Base-by-base conservation (phyloP, 805 yeast genomes). In the Candida ortonii region DNA sequence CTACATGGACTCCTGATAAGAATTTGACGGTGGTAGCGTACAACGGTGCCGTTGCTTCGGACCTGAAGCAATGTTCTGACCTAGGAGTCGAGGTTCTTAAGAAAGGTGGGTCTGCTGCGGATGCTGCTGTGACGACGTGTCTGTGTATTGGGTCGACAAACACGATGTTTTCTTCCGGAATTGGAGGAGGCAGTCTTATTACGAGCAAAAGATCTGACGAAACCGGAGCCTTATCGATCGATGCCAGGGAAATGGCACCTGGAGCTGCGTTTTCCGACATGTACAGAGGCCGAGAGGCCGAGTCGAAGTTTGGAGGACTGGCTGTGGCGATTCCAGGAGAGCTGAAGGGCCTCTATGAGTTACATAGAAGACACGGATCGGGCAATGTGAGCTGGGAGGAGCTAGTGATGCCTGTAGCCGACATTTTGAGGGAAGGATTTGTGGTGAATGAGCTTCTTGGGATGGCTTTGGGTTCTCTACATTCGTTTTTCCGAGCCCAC, bases 291-390 rank as follows among this genome's bases (percentile, higher is more conserved):
- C 63, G 65, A 11, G 75, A 73, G 8, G 36, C 59, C 20, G 57
- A 71, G 10, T 71, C 94, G 0, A 73, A 74, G 45, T 61, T 79
- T 13, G 97, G 96, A 3, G 98, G 97, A 0, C 62, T 87, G n/a
- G 86, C 96, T 0, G 77, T 80, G 7, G 97, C 78, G 2, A 76
- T 84, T 13, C 98, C 98, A 0, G 98, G 98, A 8, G 97, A 90
- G 56, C 50, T 90, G 30, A 79, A 78, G 39, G 98, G 97, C 0
- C 63, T 88, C n/a, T 76, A 82, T 49, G 72, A 68, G 26, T 62
- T 90, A 24, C 76, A 62, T 57, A 46, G 59, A 19, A 43, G 57
- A 10, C 90, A 80, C 50, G 88, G 93, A 0, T 78, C 87, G 3
- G 94, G 94, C 0, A 67, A 66, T 4, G 55, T 85, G 7, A 49